These are phyloP conservation scores for Speleostelium caveatum DNA, from an alignment of 78 protist genomes.

Conservation along the genomic window DNA sequence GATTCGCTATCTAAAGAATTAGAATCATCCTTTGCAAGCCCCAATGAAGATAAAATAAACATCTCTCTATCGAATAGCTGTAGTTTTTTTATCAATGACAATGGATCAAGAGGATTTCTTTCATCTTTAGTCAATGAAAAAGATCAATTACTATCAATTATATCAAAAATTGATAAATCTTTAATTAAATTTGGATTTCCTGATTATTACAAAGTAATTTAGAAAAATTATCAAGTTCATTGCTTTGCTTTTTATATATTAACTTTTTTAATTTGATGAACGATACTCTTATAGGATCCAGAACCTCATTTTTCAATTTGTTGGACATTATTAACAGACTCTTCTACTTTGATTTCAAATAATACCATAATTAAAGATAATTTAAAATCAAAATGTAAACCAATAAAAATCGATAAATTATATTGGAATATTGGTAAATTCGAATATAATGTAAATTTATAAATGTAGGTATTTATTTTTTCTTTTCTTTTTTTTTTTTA, in stretches of 20 bases:
- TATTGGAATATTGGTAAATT: slow-evolving; percentile 57
- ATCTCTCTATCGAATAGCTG: neutral
- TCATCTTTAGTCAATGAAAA: slow-evolving; percentile 5
- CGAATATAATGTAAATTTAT: slow-evolving; percentile 9
- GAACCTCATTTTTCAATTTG: slow-evolving; percentile 52
- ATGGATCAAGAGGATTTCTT: slow-evolving; percentile 26
- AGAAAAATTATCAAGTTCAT: neutral
- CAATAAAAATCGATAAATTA: slow-evolving; percentile 6
- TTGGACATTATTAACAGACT: neutral
- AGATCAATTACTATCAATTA: neutral
- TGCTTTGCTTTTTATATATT: neutral
- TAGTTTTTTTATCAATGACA: slow-evolving; percentile 42
- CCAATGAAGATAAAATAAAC: neutral
- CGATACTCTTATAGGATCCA: no score
- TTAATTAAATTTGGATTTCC: slow-evolving; percentile 48
- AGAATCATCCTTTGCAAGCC: neutral
- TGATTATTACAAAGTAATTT: slow-evolving; percentile 18
- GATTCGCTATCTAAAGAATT: slow-evolving; percentile 26
- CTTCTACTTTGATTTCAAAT: neutral
- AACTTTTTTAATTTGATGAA: neutral
- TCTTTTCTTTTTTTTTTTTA: no score
- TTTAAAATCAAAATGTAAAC: neutral
- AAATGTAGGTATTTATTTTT: neutral
- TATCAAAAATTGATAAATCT: slow-evolving; percentile 18
- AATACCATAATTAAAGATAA: neutral